A percentile compares a stretch with the other conserved stretches of the same genome.
Conservation (phyloP, 2,329 filamentous ascomycete species). For the Juglanconis oblonga region DNA sequence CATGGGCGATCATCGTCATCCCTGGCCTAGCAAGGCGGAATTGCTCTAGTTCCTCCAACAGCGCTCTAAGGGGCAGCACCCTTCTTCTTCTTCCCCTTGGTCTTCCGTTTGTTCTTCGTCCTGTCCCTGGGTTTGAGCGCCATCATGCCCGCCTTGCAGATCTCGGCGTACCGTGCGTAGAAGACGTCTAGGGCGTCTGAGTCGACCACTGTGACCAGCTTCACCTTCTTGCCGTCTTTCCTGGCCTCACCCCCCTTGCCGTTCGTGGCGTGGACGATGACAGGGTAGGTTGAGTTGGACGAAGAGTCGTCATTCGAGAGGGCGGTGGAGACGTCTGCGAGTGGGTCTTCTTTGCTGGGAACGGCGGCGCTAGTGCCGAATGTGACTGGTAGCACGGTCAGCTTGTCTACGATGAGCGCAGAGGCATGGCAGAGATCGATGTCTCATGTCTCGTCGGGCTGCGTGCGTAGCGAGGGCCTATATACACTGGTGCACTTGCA, state of each 20-base stretch:
- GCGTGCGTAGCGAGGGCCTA: too few relatives aligned
- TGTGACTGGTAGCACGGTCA: conserved; percentile 34
- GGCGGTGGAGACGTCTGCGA: conserved; percentile 58
- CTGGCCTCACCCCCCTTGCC: conserved; percentile 58
- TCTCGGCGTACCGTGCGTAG: conserved; percentile 81
- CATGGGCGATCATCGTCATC: not conserved
- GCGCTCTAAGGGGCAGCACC: conserved; percentile 19
- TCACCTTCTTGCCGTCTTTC: conserved; percentile 59
- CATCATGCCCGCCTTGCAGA: conserved; percentile 86
- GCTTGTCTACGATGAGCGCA: not conserved
- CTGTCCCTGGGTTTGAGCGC: conserved; percentile 90
- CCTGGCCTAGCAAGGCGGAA: not conserved
- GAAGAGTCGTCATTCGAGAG: conserved; percentile 42
- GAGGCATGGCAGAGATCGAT: too few relatives aligned
- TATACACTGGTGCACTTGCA: too few relatives aligned
- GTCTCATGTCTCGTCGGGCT: too few relatives aligned
- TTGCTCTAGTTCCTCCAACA: too few relatives aligned
- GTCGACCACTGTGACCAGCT: conserved; percentile 79
- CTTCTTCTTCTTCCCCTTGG: conserved; percentile 63
- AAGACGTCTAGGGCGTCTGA: conserved; percentile 75
- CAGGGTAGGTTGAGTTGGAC: conserved; percentile 37
- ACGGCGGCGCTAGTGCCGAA: conserved; percentile 41
- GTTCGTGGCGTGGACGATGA: conserved; percentile 83
- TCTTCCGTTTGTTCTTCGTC: conserved; percentile 80
- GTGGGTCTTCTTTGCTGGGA: conserved; percentile 45